phyloP scores from a whole-genome alignment of 805 yeast species.

The Wickerhamomyces sydowiorum region DNA sequence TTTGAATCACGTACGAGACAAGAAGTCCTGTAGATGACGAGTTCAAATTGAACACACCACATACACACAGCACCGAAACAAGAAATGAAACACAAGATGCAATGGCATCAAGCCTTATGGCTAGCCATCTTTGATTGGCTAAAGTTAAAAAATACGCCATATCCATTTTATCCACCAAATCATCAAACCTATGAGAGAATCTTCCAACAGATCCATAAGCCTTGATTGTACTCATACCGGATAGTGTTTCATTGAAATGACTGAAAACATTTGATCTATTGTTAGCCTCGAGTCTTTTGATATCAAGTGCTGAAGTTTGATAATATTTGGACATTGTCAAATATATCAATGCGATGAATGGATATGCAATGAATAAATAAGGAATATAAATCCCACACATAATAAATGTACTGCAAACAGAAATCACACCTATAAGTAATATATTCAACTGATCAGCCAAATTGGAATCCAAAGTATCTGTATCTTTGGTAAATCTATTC shows the following conservation, averaged over 20 bases:
- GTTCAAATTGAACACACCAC: conserved; percentile 50
- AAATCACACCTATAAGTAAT: conserved; percentile 44
- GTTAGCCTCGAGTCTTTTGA: conserved; percentile 70
- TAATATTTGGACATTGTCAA: conserved; percentile 45
- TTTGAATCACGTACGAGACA: conserved; percentile 53
- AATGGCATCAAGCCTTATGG: conserved; percentile 51
- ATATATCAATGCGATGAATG: conserved; percentile 41
- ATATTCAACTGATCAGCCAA: conserved; percentile 62
- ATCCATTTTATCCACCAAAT: conserved; percentile 55
- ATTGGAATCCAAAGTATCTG: conserved; percentile 77
- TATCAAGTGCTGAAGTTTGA: conserved; percentile 68
- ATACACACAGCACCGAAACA: conserved; percentile 55
- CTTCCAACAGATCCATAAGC: conserved; percentile 43
- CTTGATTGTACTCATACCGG: conserved; percentile 62
- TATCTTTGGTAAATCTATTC: conserved; percentile 81
- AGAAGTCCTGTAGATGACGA: conserved; percentile 68
- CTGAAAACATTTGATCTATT: conserved; percentile 67
- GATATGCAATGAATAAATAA: conserved; percentile 66
- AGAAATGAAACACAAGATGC: conserved; percentile 48
- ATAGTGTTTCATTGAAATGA: conserved; percentile 64
- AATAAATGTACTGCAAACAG: conserved; percentile 57
- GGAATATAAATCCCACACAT: conserved; percentile 68
- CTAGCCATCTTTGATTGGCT: conserved; percentile 71
- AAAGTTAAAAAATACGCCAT: conserved; percentile 57
- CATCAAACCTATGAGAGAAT: conserved; percentile 42